These are phyloP conservation scores for Pseudozyma pruni DNA, from an alignment of 1,284 basidiomycete species.

Conservation along the genomic window DNA sequence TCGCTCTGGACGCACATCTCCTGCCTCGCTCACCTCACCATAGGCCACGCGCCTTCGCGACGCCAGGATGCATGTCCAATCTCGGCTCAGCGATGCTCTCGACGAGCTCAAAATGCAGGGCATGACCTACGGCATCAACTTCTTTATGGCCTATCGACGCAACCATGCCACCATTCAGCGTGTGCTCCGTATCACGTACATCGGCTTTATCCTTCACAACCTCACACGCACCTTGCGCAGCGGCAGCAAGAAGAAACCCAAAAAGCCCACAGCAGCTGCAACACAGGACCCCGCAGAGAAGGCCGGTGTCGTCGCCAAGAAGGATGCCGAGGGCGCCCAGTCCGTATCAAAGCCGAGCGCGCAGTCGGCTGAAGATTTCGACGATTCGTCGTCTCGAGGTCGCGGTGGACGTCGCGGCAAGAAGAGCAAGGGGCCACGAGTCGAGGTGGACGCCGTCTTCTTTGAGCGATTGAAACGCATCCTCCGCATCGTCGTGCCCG, in stretches of 20 bases:
- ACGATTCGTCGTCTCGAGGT: constrained; percentile 32
- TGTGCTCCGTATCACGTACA: constrained; percentile 52
- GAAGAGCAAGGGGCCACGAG: constrained; percentile 53
- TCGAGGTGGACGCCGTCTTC: constrained; percentile 87
- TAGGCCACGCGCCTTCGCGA: neutral
- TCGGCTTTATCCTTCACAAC: constrained; percentile 49
- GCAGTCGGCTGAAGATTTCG: constrained; percentile 18
- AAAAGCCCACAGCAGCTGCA: constrained; percentile 12
- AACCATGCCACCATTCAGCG: constrained; percentile 62
- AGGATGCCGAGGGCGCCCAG: constrained; percentile 17
- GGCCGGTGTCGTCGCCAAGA: constrained; percentile 23
- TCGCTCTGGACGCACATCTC: too few relatives aligned
- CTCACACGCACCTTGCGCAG: constrained; percentile 49
- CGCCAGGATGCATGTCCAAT: constrained; percentile 61
- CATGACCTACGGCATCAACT: constrained; percentile 51
- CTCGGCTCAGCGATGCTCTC: constrained; percentile 45
- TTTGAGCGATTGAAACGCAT: constrained; percentile 82
- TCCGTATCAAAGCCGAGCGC: constrained; percentile 16
- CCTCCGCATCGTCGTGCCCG: constrained; percentile 88
- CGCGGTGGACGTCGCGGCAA: constrained; percentile 41
- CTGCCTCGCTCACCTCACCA: neutral
- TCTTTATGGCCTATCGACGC: constrained; percentile 52
- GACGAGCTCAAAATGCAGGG: constrained; percentile 57
- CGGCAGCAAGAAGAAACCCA: constrained; percentile 51
- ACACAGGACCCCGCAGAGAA: constrained; percentile 24